Evolutionary conservation across 2,329 filamentous ascomycete species (phyloP), one percentile per base, ranked within the genome.

Genomic region (Apiospora aurea): DNA sequence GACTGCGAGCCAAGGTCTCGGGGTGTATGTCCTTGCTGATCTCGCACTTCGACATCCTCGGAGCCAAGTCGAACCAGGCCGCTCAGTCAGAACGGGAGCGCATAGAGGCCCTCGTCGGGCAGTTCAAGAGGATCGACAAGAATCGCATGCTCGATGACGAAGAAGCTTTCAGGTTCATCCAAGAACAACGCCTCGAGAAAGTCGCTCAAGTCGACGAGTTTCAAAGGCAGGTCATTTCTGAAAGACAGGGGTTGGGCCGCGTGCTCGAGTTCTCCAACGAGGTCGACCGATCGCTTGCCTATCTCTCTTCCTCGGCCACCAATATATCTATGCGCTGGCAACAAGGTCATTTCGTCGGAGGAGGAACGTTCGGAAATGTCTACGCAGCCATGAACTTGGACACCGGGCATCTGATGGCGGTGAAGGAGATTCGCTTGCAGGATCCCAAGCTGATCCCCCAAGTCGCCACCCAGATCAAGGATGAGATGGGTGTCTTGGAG

Each of bases 11-110:
- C 72, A 98, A 98, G 82, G 96, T 99, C 6, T 95, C 95, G 11
- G 96, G 96, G 0, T 99, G 96, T 82, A 99, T 99, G 96, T 95
- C 94, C 26, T 88, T 99, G 34, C 87, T 99, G 68, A 98, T 99
- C 76, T 98, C 95, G 13, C 96, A 99, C 82, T 99, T 99, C 78
- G 96, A 99, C 81, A 98, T 99, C 82, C 97, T 99, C 93, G 96
- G 96, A 34, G 96, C 96, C 38, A 91, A 96, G 78, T 97, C 95
- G 8, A 98, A 92, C 57, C 88, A 98, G 74, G 96, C 96, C 14
- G 96, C 96, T 5, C 95, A 98, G 82, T 94, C 95, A 1, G 96
- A 99, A 83, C 95, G 94, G 81, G 94, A 97, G 79, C 90, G 94
- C 61, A 88, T 95, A 75, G 96, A 98, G 77, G 92, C 94, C 41